Conservation (phyloP, 768 basidiomycete genomes). For the Lactarius sp. region DNA sequence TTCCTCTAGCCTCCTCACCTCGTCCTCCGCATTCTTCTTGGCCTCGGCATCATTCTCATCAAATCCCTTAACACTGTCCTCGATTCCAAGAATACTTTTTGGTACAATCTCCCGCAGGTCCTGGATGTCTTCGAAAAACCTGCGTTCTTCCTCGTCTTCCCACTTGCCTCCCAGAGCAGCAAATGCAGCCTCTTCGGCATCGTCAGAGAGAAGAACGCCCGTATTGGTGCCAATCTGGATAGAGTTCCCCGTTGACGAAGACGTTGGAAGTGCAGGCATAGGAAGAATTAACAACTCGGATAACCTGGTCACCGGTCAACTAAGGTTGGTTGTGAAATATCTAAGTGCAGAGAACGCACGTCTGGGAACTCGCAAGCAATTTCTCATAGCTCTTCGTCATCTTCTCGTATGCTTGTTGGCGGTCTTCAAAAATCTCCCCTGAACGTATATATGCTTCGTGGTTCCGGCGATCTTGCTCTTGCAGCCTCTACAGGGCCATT, state of each 20-base stretch:
- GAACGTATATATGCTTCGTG: constrained; percentile 99
- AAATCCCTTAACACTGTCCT: constrained; percentile 34
- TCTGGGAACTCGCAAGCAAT: constrained; percentile 80
- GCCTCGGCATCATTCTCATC: constrained; percentile 46
- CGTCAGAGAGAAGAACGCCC: constrained; percentile 44
- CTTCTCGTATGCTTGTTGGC: constrained; percentile 98
- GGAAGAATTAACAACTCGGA: constrained; percentile 87
- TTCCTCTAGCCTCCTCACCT: constrained; percentile 70
- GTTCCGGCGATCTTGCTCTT: constrained; percentile 95
- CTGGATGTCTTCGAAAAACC: constrained; percentile 89
- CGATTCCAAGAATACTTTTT: constrained; percentile 75
- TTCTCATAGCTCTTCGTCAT: constrained; percentile 97
- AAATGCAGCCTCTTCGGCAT: constrained; percentile 48
- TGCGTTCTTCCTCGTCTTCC: constrained; percentile 95
- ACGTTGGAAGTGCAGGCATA: constrained; percentile 78
- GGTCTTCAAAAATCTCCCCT: constrained; percentile 98
- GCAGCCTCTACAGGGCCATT: constrained; percentile 58
- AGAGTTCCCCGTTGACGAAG: constrained; percentile 75
- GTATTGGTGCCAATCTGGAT: constrained; percentile 63
- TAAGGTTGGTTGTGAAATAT: background rate
- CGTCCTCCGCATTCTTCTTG: constrained; percentile 55
- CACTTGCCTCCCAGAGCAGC: constrained; percentile 73
- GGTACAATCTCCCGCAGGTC: constrained; percentile 93
- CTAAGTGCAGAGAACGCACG: constrained; percentile 41
- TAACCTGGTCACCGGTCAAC: constrained; percentile 44